phyloP scores from a whole-genome alignment of 2,329 filamentous ascomycete species.

The Diaporthe australafricana region DNA sequence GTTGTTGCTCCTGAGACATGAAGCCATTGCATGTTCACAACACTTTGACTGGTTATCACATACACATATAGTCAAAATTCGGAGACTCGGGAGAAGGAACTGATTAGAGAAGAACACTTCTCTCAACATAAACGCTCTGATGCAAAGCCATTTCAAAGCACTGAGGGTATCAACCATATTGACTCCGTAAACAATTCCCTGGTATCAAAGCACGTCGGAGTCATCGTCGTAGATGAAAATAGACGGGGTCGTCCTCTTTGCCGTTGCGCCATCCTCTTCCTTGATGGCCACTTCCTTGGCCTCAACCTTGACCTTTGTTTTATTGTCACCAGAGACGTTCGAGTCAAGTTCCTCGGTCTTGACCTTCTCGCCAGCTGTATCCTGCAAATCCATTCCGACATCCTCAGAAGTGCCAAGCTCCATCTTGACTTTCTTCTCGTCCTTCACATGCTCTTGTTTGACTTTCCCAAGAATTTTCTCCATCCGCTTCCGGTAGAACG shows the following conservation, averaged over 20 bases:
- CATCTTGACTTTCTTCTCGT: slow-evolving; percentile 35
- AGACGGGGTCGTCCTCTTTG: slow-evolving; percentile 29
- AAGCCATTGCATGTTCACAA: too few species aligned
- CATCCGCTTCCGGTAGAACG: slow-evolving; percentile 80
- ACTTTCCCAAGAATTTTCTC: slow-evolving; percentile 55
- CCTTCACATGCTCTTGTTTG: slow-evolving; percentile 38
- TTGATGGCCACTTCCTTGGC: neutral
- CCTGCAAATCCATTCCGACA: slow-evolving; percentile 8
- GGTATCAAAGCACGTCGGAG: slow-evolving; percentile 34
- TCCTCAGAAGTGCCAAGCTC: slow-evolving; percentile 26
- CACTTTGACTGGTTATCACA: neutral
- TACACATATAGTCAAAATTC: neutral
- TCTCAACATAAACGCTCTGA: too few species aligned
- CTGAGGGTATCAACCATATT: slow-evolving; percentile 35
- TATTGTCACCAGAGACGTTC: neutral
- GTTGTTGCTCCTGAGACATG: neutral
- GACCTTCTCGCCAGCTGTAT: neutral
- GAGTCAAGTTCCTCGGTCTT: slow-evolving; percentile 42
- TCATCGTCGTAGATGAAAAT: slow-evolving; percentile 36
- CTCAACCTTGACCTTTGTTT: slow-evolving; percentile 1
- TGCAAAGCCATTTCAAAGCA: neutral
- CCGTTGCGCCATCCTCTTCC: neutral
- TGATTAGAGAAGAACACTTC: neutral
- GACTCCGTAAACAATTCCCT: neutral
- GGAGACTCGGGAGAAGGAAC: neutral